These are phyloP conservation scores for Malassezia nana DNA, from an alignment of 1,284 basidiomycete species.

Conservation along the genomic window DNA sequence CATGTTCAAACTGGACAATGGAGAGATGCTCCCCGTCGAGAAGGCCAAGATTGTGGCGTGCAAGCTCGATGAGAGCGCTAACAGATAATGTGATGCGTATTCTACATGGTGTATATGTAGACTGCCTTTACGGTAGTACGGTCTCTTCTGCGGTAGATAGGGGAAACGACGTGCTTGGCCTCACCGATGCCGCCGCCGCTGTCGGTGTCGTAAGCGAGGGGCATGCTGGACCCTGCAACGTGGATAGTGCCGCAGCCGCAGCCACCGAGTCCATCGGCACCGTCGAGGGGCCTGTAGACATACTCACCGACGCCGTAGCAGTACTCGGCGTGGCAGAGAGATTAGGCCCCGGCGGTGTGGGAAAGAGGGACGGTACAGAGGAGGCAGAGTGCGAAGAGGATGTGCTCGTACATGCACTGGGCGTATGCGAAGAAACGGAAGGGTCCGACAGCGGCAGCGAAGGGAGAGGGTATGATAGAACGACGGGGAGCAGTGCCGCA, in stretches of 20 bases:
- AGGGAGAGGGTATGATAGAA: background rate
- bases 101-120: background rate
- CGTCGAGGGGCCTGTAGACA: background rate
- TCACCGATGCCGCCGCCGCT: background rate
- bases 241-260: background rate
- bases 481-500: background rate
- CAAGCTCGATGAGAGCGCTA: conserved; percentile 34
- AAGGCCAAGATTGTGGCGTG: conserved; percentile 47
- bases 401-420: background rate
- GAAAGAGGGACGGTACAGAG: background rate
- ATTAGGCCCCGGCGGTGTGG: background rate
- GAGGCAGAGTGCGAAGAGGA: no score
- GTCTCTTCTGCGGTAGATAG: background rate
- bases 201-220: background rate
- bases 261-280: background rate
- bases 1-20: conserved; percentile 44
- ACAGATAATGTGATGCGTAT: background rate
- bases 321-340: no score
- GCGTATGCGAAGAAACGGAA: background rate
- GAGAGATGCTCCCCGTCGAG: conserved; percentile 37
- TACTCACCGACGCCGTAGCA: no score
- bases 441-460: background rate
- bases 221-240: background rate
- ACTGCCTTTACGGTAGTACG: background rate
- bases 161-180: background rate